Evolutionary conservation across 148 eudicot species (phyloP).

Genomic region (Nepenthes gracilis): DNA sequence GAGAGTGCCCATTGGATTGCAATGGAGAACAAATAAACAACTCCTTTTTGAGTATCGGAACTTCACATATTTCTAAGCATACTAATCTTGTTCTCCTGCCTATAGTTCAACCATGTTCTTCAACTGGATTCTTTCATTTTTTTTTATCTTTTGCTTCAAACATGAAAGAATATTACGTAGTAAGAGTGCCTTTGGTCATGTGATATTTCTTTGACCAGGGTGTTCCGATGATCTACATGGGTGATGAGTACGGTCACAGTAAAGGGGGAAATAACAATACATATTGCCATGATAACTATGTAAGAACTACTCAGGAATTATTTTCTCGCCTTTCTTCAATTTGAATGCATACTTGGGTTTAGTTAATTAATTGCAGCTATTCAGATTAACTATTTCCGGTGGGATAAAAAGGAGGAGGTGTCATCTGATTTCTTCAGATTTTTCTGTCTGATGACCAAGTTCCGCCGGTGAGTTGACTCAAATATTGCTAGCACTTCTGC

Average conservation of each 20-base stretch:
- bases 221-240: conserved; percentile 97
- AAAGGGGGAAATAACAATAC: conserved; percentile 99
- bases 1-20: no score
- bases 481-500: neutral
- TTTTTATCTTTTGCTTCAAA: neutral
- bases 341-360: conserved; percentile 2
- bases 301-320: conserved; percentile 13
- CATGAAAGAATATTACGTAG: neutral
- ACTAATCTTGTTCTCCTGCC: no score
- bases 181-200: neutral
- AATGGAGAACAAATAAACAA: no score
- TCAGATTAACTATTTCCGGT: conserved; percentile 88
- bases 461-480: conserved; percentile 51
- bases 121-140: no score
- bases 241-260: conserved; percentile 97
- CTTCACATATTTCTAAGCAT: no score
- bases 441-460: conserved; percentile 63
- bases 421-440: conserved; percentile 79
- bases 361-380: conserved; percentile 18
- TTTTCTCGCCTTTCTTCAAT: neutral
- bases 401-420: conserved; percentile 87
- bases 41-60: no score
- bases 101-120: no score
- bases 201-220: conserved; percentile 39
- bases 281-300: conserved; percentile 96